A percentile compares a stretch with the other conserved stretches of the same genome.
phyloP scores from a whole-genome alignment of 2,329 filamentous ascomycete species.

The Stagonosporopsis vannaccii region DNA sequence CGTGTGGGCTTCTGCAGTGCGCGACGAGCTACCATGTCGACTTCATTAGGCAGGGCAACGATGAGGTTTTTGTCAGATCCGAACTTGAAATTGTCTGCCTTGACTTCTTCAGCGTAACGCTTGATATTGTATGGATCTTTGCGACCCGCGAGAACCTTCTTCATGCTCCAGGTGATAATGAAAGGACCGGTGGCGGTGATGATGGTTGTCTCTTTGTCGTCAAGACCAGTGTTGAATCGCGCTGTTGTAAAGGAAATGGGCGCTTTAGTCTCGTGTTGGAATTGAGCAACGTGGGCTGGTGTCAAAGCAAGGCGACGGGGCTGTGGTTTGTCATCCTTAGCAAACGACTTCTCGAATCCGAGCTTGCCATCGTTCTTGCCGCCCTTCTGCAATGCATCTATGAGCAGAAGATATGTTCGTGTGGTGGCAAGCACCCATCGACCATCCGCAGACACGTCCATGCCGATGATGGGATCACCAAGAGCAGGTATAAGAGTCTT shows the following conservation, averaged over 20 bases:
- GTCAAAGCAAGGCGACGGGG: conserved; percentile 88
- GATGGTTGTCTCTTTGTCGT: conserved; percentile 86
- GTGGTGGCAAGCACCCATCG: conserved; percentile 96
- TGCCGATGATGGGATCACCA: conserved; percentile 90
- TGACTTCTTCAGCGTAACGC: conserved; percentile 92
- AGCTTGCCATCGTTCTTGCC: conserved; percentile 98
- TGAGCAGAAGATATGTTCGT: conserved; percentile 90
- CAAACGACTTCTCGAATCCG: conserved; percentile 94
- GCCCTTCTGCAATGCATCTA: conserved; percentile 87
- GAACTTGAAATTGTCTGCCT: conserved; percentile 98
- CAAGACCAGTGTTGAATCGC: conserved; percentile 89
- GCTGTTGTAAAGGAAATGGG: conserved; percentile 88
- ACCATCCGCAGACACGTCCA: conserved; percentile 94
- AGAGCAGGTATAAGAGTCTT: conserved; percentile 97
- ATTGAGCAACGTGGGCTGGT: conserved; percentile 93
- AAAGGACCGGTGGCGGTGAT: conserved; percentile 96
- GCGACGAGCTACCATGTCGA: conserved; percentile 94
- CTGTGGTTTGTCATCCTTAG: conserved; percentile 91
- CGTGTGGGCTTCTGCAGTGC: conserved; percentile 86
- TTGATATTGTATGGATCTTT: conserved; percentile 97
- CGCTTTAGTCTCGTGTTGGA: conserved; percentile 92
- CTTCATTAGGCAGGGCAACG: conserved; percentile 93
- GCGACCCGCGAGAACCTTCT: conserved; percentile 80
- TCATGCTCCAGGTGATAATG: conserved; percentile 94
- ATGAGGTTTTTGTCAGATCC: conserved; percentile 98